Conservation (phyloP, 495 filamentous ascomycete genomes). For the Hypoxylon lenormandii region DNA sequence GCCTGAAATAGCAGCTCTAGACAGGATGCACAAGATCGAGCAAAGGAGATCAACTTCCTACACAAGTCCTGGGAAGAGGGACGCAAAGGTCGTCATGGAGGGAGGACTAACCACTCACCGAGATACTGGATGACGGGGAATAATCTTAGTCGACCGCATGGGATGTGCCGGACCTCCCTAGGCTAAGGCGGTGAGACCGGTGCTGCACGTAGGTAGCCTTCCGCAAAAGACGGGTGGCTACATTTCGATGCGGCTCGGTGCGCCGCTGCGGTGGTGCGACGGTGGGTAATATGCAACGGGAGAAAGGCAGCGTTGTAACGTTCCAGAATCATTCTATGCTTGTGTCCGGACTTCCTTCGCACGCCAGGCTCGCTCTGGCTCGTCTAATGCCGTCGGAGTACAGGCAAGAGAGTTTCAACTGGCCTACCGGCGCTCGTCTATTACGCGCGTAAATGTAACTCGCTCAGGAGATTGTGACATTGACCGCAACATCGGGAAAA, state of each 20-base stretch:
- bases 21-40: conserved; percentile 13
- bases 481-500: too few relatives aligned
- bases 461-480: too few relatives aligned
- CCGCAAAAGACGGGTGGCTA: conserved; percentile 18
- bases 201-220: conserved; percentile 34
- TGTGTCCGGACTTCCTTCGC: neutral
- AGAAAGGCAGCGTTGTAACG: conserved; percentile 20
- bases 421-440: neutral
- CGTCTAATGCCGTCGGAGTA: conserved; percentile 12
- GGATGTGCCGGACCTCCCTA: conserved; percentile 12
- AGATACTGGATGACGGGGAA: conserved; percentile 2
- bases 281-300: conserved; percentile 12
- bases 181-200: conserved; percentile 27
- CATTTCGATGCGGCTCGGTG: conserved; percentile 38
- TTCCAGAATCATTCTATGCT: conserved; percentile 42
- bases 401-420: conserved; percentile 25
- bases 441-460: too few relatives aligned
- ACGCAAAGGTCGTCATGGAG: neutral
- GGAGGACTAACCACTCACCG: neutral
- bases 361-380: neutral
- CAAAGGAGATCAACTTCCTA: neutral
- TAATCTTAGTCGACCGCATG: conserved; percentile 16
- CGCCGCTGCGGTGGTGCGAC: conserved; percentile 20
- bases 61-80: conserved; percentile 3
- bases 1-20: conserved; percentile 3